Evolutionary conservation across 768 basidiomycete genomes (phyloP), one percentile per base, ranked within the genome.

Genomic region (Kockovaella imperatae): DNA sequence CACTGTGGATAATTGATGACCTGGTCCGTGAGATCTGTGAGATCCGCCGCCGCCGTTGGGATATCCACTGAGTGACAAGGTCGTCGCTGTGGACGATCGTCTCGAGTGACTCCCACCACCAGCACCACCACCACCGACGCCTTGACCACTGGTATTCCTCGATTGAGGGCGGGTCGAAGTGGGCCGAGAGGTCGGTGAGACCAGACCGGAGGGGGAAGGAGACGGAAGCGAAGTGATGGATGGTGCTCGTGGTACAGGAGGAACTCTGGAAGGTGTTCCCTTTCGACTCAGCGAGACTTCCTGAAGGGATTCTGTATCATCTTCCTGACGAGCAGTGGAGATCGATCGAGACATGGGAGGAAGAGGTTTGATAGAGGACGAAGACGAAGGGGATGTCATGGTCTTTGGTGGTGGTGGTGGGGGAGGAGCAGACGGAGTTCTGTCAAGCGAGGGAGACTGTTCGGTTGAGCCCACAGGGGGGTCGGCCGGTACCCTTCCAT

Each of bases 1-100:
- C 17, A 67, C 68, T 2, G 65, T 53, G 2, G 68, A 71, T 1
- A 71, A 54, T 41, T 66, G 63, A 14, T 56, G 57, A 24, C 56
- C 35, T 7, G 30, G 26, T 25, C 29, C 17, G 39, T 21, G 3
- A n/a, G 43, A 31, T 14, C 45, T 17, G 8, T 23, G 24, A 17
- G 26, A n/a, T 23, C 29, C n/a, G 39, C 42, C 25, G 50, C 54
- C 5, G n/a, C n/a, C n/a, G n/a, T n/a, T n/a, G n/a, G n/a, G n/a
- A n/a, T n/a, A n/a, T n/a, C n/a, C n/a, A 52, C 49, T 21, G 53
- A 42, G 24, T 10, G 40, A 42, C 10, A 42, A 20, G 6, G 40
- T 54, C 10, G 47, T 35, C 4, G 49, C 42, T 10, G 34, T 26
- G 5, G 53, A 54, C 15, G 51, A 52, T 2, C 40, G 45, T 5